phyloP scores from a whole-genome alignment of 306 rosid genomes.

The Acmispon strigosus region DNA sequence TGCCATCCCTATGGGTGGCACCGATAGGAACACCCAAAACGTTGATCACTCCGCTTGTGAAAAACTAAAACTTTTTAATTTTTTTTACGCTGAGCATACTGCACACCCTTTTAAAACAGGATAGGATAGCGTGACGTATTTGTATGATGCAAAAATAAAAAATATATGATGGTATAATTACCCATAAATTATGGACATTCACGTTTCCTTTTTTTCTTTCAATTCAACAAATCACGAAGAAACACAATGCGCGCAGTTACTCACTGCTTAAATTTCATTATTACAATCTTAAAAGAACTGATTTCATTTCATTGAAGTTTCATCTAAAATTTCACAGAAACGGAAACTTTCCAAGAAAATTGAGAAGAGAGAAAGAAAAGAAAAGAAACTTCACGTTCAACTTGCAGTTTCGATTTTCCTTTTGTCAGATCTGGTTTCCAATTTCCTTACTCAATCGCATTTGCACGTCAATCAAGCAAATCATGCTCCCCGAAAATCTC shows the following conservation, averaged over 20 bases:
- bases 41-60: too few relatives aligned
- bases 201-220: background rate
- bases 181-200: conserved; percentile 1
- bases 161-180: background rate
- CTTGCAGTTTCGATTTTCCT: background rate
- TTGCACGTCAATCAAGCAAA: conserved; percentile 5
- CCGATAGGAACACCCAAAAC: too few relatives aligned
- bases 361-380: background rate
- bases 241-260: background rate
- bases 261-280: background rate
- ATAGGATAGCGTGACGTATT: background rate
- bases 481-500: background rate
- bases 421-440: conserved; percentile 15
- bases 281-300: background rate
- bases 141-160: background rate
- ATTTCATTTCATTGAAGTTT: background rate
- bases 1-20: too few relatives aligned
- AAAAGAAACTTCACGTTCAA: background rate
- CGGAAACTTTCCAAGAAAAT: background rate
- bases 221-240: background rate
- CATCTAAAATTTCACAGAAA: background rate
- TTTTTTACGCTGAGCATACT: too few relatives aligned
- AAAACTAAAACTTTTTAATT: too few relatives aligned
- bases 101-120: too few relatives aligned
- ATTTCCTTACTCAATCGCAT: conserved; percentile 12